Conservation (phyloP, 306 rosid genomes). For the Prunus armeniaca region DNA sequence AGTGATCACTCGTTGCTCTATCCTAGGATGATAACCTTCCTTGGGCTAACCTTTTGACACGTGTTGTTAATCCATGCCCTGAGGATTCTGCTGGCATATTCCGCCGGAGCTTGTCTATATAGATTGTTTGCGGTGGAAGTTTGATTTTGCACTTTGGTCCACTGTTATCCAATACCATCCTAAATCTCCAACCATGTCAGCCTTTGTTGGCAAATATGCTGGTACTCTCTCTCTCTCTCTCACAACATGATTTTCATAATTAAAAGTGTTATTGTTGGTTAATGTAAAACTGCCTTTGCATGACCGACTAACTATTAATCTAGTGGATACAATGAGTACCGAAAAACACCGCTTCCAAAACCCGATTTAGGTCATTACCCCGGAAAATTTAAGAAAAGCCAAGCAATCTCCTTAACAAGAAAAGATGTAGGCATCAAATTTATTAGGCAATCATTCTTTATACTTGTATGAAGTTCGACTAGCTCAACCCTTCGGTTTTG, state of each 20-base stretch:
- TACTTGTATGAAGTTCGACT: neutral
- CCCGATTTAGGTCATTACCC: neutral
- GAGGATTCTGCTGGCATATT: constrained; percentile 44
- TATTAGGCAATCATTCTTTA: neutral
- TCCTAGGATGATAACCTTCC: constrained; percentile 64
- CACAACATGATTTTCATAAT: neutral
- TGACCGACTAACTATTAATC: neutral
- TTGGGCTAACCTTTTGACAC: constrained; percentile 66
- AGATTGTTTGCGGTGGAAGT: constrained; percentile 25
- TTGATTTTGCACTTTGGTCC: constrained; percentile 41
- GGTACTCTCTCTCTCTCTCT: constrained; percentile 31
- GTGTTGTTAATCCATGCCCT: constrained; percentile 32
- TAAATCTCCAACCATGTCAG: constrained; percentile 63
- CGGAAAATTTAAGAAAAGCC: neutral
- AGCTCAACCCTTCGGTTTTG: neutral
- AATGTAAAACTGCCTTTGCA: too few relatives aligned
- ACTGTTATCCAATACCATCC: constrained; percentile 16
- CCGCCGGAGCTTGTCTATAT: constrained; percentile 45
- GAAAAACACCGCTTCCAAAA: neutral
- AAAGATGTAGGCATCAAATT: neutral
- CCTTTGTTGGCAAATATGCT: constrained; percentile 91
- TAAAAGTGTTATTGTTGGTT: neutral
- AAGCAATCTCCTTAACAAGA: neutral
- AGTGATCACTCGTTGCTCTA: constrained; percentile 66
- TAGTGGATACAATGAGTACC: neutral